Evolutionary conservation across 2,329 filamentous ascomycete genomes (phyloP), one percentile per base, ranked within the genome.

Genomic region (Diplodia mutila): DNA sequence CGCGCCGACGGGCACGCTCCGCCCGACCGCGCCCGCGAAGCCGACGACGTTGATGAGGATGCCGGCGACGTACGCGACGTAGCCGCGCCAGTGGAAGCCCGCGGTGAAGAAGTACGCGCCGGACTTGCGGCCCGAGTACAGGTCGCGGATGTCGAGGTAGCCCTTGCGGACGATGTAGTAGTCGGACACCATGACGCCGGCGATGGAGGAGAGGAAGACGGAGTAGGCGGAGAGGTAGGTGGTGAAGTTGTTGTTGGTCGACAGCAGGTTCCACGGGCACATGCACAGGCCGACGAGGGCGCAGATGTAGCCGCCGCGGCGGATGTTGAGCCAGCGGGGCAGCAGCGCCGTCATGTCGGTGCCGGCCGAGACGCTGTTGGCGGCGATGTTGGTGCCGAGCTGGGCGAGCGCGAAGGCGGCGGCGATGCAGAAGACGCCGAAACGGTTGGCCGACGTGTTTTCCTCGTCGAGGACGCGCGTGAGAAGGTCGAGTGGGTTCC

Each of bases 11-110:
- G 94, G 94, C 0, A 97, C 92, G 0, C 80, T 75, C 23, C 77
- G 79, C 0, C 92, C 92, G 29, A 97, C 86, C 0, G 91, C 93
- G 2, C 92, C 93, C 0, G 89, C 93, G 71, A 97, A 97, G 0
- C 94, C 94, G 4, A 97, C 92, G 4, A 97, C 91, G 73, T 97
- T 97, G 83, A 97, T 90, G 5, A 95, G 76, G 69, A 97, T 96
- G 14, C 93, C 93, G 1, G 87, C 83, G 68, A 97, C 86, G 77
- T 97, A 97, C 0, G 94, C 91, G 0, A 83, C 86, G 73, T 97
- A 97, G 1, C 88, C 94, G 51, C 92, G 89, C 91, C 91, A 95
- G 76, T 94, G 88, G 76, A 96, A 80, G 23, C 94, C 94, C 59
- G 80, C 86, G 0, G 81, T 87, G 80, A 85, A 95, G 78, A 86